A percentile compares a stretch with the other conserved stretches of the same genome.
phyloP scores from a whole-genome alignment of 176 grass and related monocot species.

The Eragrostis curvula region DNA sequence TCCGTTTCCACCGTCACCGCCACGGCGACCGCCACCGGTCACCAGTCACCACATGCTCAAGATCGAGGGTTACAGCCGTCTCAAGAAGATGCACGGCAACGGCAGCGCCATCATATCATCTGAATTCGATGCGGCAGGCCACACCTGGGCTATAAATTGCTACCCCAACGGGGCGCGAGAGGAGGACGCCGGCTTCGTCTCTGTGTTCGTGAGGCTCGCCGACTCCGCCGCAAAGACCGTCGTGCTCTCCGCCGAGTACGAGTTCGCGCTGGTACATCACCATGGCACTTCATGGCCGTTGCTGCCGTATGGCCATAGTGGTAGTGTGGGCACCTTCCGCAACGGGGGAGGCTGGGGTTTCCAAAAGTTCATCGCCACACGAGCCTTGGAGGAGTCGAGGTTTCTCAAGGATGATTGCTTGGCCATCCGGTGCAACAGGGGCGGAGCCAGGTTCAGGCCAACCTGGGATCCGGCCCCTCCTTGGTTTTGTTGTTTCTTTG shows the following conservation, averaged over 20 bases:
- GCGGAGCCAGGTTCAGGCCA: no score
- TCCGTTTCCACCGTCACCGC: neutral
- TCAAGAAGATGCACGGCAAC: neutral
- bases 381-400: neutral
- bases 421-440: neutral
- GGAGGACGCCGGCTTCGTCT: neutral
- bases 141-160: neutral
- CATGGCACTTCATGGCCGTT: neutral
- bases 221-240: neutral
- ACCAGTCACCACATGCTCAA: constrained; percentile 8
- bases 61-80: constrained; percentile 11
- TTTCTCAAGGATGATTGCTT: constrained; percentile 9
- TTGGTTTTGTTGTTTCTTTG: no score
- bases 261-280: neutral
- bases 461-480: no score
- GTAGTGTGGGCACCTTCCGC: neutral
- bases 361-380: neutral
- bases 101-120: neutral
- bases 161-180: neutral
- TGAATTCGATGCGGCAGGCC: neutral
- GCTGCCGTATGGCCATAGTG: no score
- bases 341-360: neutral
- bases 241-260: neutral
- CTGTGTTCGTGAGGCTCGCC: neutral
- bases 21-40: neutral